Conservation (phyloP, 2,329 filamentous ascomycete genomes). For the Alternaria panax region DNA sequence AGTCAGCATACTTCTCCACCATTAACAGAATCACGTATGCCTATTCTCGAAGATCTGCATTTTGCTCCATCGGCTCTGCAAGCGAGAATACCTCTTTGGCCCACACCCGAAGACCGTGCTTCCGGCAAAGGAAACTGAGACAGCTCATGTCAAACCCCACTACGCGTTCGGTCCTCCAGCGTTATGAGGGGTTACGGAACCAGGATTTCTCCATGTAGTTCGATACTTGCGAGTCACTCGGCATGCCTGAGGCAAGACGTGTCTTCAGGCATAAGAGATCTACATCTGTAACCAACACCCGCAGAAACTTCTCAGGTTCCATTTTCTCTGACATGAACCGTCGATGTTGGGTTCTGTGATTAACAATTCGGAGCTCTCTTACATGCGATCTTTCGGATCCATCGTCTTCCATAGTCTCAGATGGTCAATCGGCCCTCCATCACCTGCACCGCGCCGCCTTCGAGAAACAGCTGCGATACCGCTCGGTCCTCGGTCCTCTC, state of each 20-base stretch:
- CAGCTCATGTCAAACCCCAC: slow-evolving; percentile 12
- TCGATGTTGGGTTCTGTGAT: slow-evolving; percentile 4
- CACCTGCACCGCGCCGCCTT: slow-evolving; percentile 54
- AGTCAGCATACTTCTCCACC: background rate
- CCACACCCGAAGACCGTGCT: slow-evolving; percentile 8
- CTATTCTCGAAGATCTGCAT: background rate
- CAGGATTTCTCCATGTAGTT: slow-evolving; percentile 8
- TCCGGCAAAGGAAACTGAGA: slow-evolving; percentile 21
- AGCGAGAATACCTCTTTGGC: slow-evolving; percentile 13
- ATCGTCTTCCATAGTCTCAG: slow-evolving; percentile 18
- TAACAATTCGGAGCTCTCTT: background rate
- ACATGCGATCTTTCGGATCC: slow-evolving; percentile 7
- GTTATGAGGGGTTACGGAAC: slow-evolving; percentile 9
- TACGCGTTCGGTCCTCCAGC: slow-evolving; percentile 7
- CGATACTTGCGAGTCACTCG: background rate
- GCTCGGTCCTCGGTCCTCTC: slow-evolving; percentile 47
- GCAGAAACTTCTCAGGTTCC: slow-evolving; percentile 12
- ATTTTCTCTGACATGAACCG: slow-evolving; percentile 6
- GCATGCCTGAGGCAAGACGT: slow-evolving; percentile 18
- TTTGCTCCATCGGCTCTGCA: background rate
- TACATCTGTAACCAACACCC: slow-evolving; percentile 15
- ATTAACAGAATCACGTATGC: background rate
- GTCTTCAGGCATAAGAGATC: slow-evolving; percentile 13
- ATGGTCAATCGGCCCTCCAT: slow-evolving; percentile 43
- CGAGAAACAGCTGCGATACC: slow-evolving; percentile 54